Conservation (phyloP, 2,329 filamentous ascomycete genomes). For the Xylaria sp. region DNA sequence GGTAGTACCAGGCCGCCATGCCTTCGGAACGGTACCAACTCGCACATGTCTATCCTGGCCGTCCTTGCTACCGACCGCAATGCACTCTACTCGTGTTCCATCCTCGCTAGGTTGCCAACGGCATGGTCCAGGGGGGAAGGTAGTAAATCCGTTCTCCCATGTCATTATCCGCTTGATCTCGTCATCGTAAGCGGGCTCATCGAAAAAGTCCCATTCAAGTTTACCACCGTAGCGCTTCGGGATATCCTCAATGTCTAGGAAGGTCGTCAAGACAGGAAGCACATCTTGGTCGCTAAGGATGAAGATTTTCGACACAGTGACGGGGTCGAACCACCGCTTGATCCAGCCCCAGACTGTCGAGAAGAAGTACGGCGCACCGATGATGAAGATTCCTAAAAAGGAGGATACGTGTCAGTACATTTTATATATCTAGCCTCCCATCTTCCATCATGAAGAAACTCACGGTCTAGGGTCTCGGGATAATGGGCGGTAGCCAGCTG, state of each 20-base stretch:
- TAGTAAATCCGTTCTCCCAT: constrained; percentile 63
- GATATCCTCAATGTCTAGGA: constrained; percentile 84
- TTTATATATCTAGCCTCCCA: not conserved
- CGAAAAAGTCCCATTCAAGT: constrained; percentile 83
- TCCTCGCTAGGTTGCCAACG: constrained; percentile 64
- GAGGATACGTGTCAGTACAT: constrained; percentile 7
- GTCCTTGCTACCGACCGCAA: constrained; percentile 61
- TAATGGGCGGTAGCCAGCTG: constrained; percentile 92
- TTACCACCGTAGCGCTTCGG: constrained; percentile 90
- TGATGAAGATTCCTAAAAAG: constrained; percentile 66
- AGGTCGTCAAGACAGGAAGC: constrained; percentile 77
- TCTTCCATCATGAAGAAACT: not conserved
- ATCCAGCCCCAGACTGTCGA: constrained; percentile 94
- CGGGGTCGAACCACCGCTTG: constrained; percentile 94
- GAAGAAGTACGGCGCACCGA: constrained; percentile 91
- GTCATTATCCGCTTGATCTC: constrained; percentile 51
- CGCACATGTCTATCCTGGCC: constrained; percentile 58
- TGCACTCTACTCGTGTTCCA: constrained; percentile 60
- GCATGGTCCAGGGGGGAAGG: constrained; percentile 66
- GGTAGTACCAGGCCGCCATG: constrained; percentile 46
- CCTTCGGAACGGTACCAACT: constrained; percentile 63
- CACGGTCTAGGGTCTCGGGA: constrained; percentile 87
- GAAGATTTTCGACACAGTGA: constrained; percentile 95
- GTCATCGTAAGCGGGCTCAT: constrained; percentile 70
- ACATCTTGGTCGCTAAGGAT: constrained; percentile 81